phyloP scores from a whole-genome alignment of 1,139 yeast genomes.

The Suhomyces kunorum region DNA sequence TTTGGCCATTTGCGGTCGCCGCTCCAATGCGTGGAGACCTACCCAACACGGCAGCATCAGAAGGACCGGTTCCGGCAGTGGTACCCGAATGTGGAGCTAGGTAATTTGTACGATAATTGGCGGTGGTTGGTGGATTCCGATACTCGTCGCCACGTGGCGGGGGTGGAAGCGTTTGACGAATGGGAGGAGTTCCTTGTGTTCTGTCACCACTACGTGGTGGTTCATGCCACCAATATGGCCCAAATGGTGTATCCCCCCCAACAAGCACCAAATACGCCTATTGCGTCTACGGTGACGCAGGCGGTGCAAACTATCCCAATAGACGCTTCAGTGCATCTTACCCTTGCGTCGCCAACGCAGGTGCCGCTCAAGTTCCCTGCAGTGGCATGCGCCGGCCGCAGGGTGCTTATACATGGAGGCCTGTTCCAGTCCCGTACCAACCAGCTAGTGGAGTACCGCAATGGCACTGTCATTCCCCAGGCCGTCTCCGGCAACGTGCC shows the following conservation, averaged over 20 bases:
- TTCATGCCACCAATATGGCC: constrained; percentile 58
- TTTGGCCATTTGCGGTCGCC: constrained; percentile 70
- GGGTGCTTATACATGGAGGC: constrained; percentile 55
- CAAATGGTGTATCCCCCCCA: constrained; percentile 12
- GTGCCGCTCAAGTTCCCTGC: constrained; percentile 53
- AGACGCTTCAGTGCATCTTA: constrained; percentile 7
- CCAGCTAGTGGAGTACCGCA: constrained; percentile 19
- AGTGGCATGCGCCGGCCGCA: constrained; percentile 25
- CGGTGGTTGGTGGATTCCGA: constrained; percentile 38
- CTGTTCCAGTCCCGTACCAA: constrained; percentile 46
- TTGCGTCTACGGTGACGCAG: no score
- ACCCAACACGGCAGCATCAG: constrained; percentile 57
- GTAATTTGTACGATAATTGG: constrained; percentile 65
- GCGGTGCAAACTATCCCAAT: no score
- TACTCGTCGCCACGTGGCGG: constrained; percentile 44
- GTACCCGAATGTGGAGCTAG: constrained; percentile 51
- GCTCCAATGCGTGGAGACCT: constrained; percentile 61
- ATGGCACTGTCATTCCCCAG: constrained; percentile 3
- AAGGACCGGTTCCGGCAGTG: constrained; percentile 46
- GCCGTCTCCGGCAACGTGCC: constrained; percentile 21
- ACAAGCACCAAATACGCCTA: no score
- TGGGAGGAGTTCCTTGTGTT: constrained; percentile 80
- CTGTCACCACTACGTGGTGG: constrained; percentile 72
- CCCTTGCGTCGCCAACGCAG: constrained; percentile 8
- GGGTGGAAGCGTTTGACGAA: constrained; percentile 75